phyloP scores from a whole-genome alignment of 495 filamentous ascomycete species.

The Thermochaetoides thermophila region DNA sequence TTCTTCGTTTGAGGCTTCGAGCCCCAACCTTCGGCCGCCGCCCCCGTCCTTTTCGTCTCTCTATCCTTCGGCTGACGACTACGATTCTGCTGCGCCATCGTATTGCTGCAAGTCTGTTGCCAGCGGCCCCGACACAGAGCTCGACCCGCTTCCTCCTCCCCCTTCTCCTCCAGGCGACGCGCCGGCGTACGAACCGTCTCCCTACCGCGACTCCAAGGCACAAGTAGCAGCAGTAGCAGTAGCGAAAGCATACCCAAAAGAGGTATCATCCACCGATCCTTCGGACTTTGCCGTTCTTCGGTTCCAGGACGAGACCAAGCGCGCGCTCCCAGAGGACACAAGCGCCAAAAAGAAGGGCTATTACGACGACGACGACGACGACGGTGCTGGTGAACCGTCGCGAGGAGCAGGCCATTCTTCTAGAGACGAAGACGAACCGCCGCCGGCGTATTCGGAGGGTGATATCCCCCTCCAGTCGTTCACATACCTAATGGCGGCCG shows the following conservation, averaged over 20 bases:
- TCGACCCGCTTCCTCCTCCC: too few species aligned
- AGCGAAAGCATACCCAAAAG: too few species aligned
- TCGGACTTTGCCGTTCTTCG: conserved; percentile 36
- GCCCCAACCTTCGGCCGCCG: conserved; percentile 20
- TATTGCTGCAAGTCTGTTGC: too few species aligned
- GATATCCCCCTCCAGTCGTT: conserved; percentile 84
- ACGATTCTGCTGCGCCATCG: too few species aligned
- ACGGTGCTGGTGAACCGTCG: background rate
- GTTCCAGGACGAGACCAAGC: conserved; percentile 58
- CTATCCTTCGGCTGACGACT: too few species aligned
- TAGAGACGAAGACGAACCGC: conserved; percentile 83
- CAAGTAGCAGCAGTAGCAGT: too few species aligned
- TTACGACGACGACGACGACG: background rate
- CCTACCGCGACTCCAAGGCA: too few species aligned
- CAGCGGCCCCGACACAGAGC: too few species aligned
- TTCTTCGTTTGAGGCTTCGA: conserved; percentile 47
- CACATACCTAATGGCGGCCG: conserved; percentile 93
- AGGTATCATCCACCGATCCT: too few species aligned
- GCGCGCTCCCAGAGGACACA: conserved; percentile 47
- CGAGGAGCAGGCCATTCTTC: conserved; percentile 23
- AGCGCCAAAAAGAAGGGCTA: conserved; percentile 31
- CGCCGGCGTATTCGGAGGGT: conserved; percentile 91
- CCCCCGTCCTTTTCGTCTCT: conserved; percentile 31
- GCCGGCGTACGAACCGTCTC: too few species aligned
- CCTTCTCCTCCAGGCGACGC: background rate